A percentile compares a stretch with the other conserved stretches of the same genome.
These are phyloP conservation scores for Arabidopsis thaliana DNA, from an alignment of 345 rosid species.

Conservation along the genomic window TAIR10.1 NC_003070.9:27512501-27513000, in stretches of 20 bases:
- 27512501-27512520: slow-evolving; percentile 49
- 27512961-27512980: slow-evolving; percentile 14
- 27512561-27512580: neutral
- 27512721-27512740: slow-evolving; percentile 44
- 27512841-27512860: slow-evolving; percentile 49
- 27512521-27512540: neutral
- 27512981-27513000: slow-evolving; percentile 81
- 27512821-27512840: slow-evolving; percentile 66
- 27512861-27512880: slow-evolving; percentile 24
- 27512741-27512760: slow-evolving; percentile 36
- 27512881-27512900: slow-evolving; percentile 9
- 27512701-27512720: slow-evolving; percentile 42
- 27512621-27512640: slow-evolving; percentile 47
- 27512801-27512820: slow-evolving; percentile 61
- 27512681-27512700: slow-evolving; percentile 45
- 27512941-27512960: neutral
- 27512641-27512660: slow-evolving; percentile 48
- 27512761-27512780: slow-evolving; percentile 41
- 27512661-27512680: slow-evolving; percentile 37
- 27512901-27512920: neutral
- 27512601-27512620: slow-evolving; percentile 77
- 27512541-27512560: slow-evolving; percentile 6
- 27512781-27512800: slow-evolving; percentile 44
- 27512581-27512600: slow-evolving; percentile 19
- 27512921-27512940: neutral